Evolutionary conservation across 1,139 yeast species (phyloP).

Genomic region (Scheffersomyces lignicola): DNA sequence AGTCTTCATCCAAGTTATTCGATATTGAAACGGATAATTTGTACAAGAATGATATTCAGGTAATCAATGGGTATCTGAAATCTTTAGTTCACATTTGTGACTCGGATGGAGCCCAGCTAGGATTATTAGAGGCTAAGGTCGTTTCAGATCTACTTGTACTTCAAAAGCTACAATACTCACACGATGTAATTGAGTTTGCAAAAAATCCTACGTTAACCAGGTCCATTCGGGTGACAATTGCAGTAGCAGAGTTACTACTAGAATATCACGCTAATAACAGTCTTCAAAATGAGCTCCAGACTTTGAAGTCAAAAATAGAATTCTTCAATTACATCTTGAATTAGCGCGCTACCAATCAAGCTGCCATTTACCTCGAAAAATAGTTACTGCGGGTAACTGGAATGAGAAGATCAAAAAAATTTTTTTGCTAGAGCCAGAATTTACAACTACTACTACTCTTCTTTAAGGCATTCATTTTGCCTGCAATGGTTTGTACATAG

Average conservation of each 20-base stretch:
- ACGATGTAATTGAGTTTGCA: neutral
- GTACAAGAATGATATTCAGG: constrained; percentile 23
- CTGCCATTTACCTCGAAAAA: neutral
- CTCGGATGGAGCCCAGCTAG: neutral
- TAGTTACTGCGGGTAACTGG: constrained; percentile 2
- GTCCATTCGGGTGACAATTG: neutral
- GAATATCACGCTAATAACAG: neutral
- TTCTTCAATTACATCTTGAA: neutral
- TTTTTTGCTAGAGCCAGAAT: constrained; percentile 1
- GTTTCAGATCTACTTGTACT: constrained; percentile 1
- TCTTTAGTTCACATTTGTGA: neutral
- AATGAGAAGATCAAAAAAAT: neutral
- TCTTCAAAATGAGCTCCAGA: neutral
- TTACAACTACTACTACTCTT: constrained; percentile 1
- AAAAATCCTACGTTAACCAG: neutral
- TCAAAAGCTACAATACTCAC: constrained; percentile 1
- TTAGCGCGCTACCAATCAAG: constrained; percentile 1
- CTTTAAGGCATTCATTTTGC: neutral
- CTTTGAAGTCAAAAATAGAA: neutral
- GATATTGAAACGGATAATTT: constrained; percentile 34
- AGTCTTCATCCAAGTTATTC: constrained; percentile 17
- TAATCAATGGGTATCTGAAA: constrained; percentile 1
- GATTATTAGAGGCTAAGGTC: neutral
- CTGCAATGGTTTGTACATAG: too few species aligned
- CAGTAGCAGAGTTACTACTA: neutral